A percentile compares a stretch with the other conserved stretches of the same genome.
Conservation (phyloP, 176 grass and related monocot species). For the Oryza officinalis region DNA sequence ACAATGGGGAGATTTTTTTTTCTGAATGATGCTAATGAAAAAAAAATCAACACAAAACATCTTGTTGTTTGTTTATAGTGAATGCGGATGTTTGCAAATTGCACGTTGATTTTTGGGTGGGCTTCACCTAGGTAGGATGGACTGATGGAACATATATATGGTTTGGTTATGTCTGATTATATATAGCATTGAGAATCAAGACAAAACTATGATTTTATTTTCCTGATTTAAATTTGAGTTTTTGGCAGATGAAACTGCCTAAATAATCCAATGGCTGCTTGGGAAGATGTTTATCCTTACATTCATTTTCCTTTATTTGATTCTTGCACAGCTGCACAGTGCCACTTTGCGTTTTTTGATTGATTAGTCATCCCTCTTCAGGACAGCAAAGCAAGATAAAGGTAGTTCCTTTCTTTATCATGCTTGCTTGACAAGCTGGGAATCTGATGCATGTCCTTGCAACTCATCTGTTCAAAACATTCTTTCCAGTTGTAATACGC, state of each 20-base stretch:
- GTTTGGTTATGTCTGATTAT: background rate
- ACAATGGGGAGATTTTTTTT: background rate
- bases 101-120: background rate
- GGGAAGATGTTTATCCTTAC: background rate
- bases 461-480: slow-evolving; percentile 21
- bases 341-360: background rate
- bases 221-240: background rate
- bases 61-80: slow-evolving; percentile 16
- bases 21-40: background rate
- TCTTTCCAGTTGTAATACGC: slow-evolving; percentile 18
- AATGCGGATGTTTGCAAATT: background rate
- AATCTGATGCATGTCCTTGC: slow-evolving; percentile 44
- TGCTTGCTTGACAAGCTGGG: slow-evolving; percentile 52
- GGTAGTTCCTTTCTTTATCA: slow-evolving; percentile 36
- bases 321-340: slow-evolving; percentile 2
- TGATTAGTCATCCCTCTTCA: background rate
- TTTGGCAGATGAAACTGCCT: background rate
- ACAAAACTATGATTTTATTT: background rate
- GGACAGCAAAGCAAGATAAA: slow-evolving; percentile 46
- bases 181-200: background rate
- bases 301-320: background rate
- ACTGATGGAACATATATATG: background rate
- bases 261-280: background rate
- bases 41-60: background rate
- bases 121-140: background rate